Conservation (phyloP, 768 basidiomycete genomes). For the Lactarius akahatsu region DNA sequence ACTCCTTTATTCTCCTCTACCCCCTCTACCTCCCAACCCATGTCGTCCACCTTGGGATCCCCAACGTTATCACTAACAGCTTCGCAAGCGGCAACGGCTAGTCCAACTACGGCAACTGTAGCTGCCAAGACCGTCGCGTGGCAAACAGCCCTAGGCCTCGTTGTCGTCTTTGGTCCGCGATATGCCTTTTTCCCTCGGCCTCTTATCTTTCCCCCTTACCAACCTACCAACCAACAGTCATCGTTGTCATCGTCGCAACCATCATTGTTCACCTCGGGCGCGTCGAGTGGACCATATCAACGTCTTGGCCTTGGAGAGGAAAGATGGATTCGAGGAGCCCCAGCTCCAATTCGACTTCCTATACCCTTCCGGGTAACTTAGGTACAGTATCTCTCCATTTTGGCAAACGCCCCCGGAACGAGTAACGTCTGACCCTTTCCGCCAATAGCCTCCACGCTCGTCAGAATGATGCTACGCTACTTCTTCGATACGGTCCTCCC, state of each 20-base stretch:
- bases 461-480: conserved; percentile 11
- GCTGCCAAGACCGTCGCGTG: conserved; percentile 1
- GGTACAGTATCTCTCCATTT: no score
- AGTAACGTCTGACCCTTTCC: not conserved
- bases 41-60: not conserved
- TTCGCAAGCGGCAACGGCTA: not conserved
- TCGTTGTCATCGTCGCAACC: conserved; percentile 10
- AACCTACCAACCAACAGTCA: conserved; percentile 14
- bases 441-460: conserved; percentile 7
- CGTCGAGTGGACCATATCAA: not conserved
- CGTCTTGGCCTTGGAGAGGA: not conserved
- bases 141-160: conserved; percentile 17
- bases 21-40: not conserved
- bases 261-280: conserved; percentile 13
- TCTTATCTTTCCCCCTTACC: conserved; percentile 9
- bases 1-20: not conserved
- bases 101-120: not conserved
- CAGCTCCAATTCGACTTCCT: not conserved
- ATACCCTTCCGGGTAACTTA: conserved; percentile 1
- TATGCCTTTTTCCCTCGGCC: not conserved
- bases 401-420: no score
- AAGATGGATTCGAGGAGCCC: conserved; percentile 1
- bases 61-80: not conserved
- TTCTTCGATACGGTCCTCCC: conserved; percentile 15
- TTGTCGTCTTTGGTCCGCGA: conserved; percentile 7